Percentiles rank a stretch among this genome's conserved stretches.
phyloP scores from a whole-genome alignment of 768 basidiomycete species.

The Dendrothele bispora region DNA sequence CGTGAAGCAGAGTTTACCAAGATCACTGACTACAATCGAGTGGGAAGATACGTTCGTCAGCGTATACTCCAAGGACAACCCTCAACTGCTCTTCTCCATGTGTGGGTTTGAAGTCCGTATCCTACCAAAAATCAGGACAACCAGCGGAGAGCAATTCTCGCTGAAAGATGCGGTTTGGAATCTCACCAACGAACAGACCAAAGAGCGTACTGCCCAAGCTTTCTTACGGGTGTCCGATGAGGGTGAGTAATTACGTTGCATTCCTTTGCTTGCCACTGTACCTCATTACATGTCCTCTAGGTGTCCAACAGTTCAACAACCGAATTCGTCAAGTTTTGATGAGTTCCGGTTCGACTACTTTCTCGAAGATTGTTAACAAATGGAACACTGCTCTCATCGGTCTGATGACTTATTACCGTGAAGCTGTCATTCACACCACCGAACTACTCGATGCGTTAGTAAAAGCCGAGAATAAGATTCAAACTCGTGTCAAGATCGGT shows the following conservation, averaged over 20 bases:
- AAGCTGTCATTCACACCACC: slow-evolving; percentile 96
- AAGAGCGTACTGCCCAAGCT: slow-evolving; percentile 96
- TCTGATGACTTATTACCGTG: slow-evolving; percentile 97
- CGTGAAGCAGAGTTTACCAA: slow-evolving; percentile 93
- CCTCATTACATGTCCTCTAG: slow-evolving; percentile 30
- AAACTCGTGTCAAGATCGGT: slow-evolving; percentile 99
- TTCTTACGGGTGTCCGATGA: slow-evolving; percentile 98
- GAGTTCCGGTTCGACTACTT: slow-evolving; percentile 98
- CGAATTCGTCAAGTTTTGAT: slow-evolving; percentile 95
- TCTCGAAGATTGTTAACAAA: slow-evolving; percentile 98
- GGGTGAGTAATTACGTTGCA: slow-evolving; percentile 39
- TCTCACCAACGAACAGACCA: slow-evolving; percentile 93
- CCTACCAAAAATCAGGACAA: slow-evolving; percentile 91
- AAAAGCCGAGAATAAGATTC: slow-evolving; percentile 99
- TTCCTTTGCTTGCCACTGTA: slow-evolving; percentile 1
- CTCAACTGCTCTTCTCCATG: slow-evolving; percentile 97
- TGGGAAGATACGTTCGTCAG: slow-evolving; percentile 99
- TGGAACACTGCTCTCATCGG: slow-evolving; percentile 97
- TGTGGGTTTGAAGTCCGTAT: slow-evolving; percentile 99
- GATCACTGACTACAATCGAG: slow-evolving; percentile 96
- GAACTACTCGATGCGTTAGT: slow-evolving; percentile 94
- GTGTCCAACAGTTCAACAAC: slow-evolving; percentile 97
- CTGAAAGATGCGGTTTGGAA: slow-evolving; percentile 97
- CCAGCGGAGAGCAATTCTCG: slow-evolving; percentile 96
- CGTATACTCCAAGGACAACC: slow-evolving; percentile 97